These are phyloP conservation scores for Sistotremastrum suecicum DNA, from an alignment of 768 basidiomycete genomes.

Conservation along the genomic window DNA sequence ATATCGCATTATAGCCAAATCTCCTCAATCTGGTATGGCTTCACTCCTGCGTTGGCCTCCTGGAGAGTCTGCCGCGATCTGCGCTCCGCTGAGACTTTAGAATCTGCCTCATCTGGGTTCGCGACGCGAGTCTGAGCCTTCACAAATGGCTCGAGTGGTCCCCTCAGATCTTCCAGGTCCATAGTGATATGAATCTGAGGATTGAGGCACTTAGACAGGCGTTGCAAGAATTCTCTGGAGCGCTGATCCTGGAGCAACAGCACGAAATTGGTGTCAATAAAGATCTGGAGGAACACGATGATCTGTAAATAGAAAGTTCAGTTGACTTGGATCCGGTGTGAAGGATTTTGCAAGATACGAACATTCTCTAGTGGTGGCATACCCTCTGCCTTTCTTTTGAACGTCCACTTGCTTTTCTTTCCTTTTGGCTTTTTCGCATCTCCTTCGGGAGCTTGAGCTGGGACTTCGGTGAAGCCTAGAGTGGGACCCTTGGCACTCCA, in stretches of 20 bases:
- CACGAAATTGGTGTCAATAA: constrained; percentile 64
- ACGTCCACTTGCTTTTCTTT: background rate
- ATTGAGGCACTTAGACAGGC: constrained; percentile 35
- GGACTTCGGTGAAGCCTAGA: constrained; percentile 11
- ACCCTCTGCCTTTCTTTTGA: background rate
- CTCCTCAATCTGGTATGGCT: too few species aligned
- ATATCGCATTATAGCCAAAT: too few species aligned
- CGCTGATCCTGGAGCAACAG: constrained; percentile 49
- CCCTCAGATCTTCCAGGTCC: constrained; percentile 40
- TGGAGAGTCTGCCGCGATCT: too few species aligned
- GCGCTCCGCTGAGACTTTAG: too few species aligned
- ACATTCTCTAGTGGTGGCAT: constrained; percentile 2
- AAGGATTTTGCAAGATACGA: background rate
- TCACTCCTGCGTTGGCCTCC: too few species aligned
- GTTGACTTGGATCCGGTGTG: background rate
- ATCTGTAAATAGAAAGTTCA: constrained; percentile 24
- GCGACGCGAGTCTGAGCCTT: constrained; percentile 26
- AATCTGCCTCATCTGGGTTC: too few species aligned
- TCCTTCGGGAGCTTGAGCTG: background rate
- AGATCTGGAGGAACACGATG: constrained; percentile 41
- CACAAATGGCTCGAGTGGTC: constrained; percentile 48
- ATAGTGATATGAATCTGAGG: constrained; percentile 40
- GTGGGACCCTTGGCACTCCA: constrained; percentile 15
- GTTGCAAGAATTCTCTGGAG: constrained; percentile 37
- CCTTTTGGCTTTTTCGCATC: background rate